A percentile compares a stretch with the other conserved stretches of the same genome.
Evolutionary conservation across 2,329 filamentous ascomycete genomes (phyloP).

Genomic region (Pestalotiopsis fici): DNA sequence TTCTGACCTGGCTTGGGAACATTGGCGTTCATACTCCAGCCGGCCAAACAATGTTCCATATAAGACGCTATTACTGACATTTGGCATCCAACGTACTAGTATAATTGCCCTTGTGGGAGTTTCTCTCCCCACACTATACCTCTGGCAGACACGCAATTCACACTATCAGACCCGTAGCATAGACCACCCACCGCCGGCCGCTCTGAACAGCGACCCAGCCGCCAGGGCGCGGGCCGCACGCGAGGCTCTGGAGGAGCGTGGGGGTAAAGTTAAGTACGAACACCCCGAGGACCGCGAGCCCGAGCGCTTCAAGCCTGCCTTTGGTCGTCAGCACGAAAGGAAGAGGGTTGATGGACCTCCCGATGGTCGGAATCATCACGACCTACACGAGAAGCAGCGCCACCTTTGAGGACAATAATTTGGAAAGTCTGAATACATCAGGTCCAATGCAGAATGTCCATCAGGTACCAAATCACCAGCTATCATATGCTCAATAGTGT

Average conservation of each 20-base stretch:
- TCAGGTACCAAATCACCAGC: too few relatives aligned
- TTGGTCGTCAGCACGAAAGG: conserved; percentile 8
- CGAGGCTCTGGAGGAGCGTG: background rate
- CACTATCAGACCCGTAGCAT: background rate
- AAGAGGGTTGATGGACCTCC: conserved; percentile 14
- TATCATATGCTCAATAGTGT: too few relatives aligned
- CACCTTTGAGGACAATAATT: background rate
- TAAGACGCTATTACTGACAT: background rate
- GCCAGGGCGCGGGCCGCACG: background rate
- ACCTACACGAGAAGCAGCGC: background rate
- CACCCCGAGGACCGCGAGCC: conserved; percentile 11
- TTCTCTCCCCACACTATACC: conserved; percentile 8
- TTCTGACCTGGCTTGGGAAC: background rate
- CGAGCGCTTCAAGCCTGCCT: conserved; percentile 12
- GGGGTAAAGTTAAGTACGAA: background rate
- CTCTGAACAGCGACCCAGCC: conserved; percentile 6
- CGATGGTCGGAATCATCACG: conserved; percentile 11
- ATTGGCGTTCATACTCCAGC: background rate
- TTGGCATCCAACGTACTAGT: too few relatives aligned
- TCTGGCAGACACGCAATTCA: background rate
- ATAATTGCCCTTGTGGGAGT: conserved; percentile 7
- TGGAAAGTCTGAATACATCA: too few relatives aligned
- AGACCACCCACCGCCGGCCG: background rate
- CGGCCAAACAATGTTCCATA: background rate
- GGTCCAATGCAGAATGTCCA: too few relatives aligned